Conservation (phyloP, 768 basidiomycete species). For the Suillus brevipes region DNA sequence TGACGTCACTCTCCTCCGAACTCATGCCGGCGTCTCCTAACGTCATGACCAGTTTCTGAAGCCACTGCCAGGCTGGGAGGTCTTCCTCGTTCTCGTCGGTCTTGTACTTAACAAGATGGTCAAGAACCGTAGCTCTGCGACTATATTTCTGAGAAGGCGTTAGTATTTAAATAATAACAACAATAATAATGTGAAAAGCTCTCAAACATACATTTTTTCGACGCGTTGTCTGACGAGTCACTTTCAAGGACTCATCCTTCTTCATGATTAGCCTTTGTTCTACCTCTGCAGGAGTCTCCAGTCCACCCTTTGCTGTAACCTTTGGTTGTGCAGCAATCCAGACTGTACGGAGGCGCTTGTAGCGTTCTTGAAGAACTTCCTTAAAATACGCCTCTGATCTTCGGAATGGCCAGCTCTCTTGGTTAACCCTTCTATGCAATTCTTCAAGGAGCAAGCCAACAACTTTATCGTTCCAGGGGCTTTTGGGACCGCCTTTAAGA, state of each 20-base stretch:
- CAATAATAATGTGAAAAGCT: too few relatives aligned
- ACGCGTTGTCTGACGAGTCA: neutral
- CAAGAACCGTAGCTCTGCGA: too few relatives aligned
- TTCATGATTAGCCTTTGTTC: slow-evolving; percentile 2
- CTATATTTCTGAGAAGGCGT: too few relatives aligned
- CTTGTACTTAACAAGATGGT: too few relatives aligned
- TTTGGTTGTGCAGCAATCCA: slow-evolving; percentile 10
- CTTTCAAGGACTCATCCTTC: neutral
- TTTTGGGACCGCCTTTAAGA: neutral
- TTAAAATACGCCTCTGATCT: neutral
- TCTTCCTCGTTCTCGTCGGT: too few relatives aligned
- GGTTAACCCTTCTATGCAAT: neutral
- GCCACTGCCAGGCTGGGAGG: too few relatives aligned
- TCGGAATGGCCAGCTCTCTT: slow-evolving; percentile 9
- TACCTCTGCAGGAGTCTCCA: slow-evolving; percentile 5
- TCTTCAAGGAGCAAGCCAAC: neutral
- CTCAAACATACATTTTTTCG: neutral
- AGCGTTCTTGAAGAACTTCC: neutral
- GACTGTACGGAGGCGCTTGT: slow-evolving; percentile 8
- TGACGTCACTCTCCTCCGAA: too few relatives aligned
- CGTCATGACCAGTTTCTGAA: too few relatives aligned
- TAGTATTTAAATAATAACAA: too few relatives aligned
- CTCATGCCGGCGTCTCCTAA: too few relatives aligned
- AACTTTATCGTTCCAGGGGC: neutral
- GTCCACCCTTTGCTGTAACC: neutral